Conservation (phyloP, 1,284 basidiomycete genomes). For the Cutaneotrichosporon cavernicola region DNA sequence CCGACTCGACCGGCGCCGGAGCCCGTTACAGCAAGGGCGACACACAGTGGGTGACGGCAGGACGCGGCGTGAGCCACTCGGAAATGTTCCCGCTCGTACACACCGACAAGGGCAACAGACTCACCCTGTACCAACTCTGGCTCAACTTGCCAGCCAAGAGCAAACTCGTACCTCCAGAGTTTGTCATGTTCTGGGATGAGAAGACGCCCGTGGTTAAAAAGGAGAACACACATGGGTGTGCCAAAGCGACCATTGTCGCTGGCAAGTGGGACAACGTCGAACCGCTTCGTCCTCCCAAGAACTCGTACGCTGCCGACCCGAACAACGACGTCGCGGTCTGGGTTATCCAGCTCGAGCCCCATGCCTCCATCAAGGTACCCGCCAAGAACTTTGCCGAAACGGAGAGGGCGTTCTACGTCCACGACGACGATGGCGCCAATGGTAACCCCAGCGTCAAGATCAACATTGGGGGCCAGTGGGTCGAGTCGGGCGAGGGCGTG, state of each 20-base stretch:
- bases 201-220: constrained; percentile 16
- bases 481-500: constrained; percentile 13
- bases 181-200: constrained; percentile 24
- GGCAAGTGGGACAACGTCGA: constrained; percentile 20
- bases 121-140: constrained; percentile 26
- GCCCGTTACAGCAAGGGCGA: constrained; percentile 61
- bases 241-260: constrained; percentile 16
- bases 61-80: constrained; percentile 65
- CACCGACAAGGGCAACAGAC: constrained; percentile 13
- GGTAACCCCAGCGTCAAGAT: constrained; percentile 8
- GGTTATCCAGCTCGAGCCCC: constrained; percentile 22
- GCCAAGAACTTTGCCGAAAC: constrained; percentile 16
- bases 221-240: constrained; percentile 15
- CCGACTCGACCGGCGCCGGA: constrained; percentile 23
- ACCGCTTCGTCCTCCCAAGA: constrained; percentile 14
- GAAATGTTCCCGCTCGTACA: constrained; percentile 62
- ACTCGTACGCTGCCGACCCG: constrained; percentile 21
- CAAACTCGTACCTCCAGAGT: constrained; percentile 20
- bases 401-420: constrained; percentile 23
- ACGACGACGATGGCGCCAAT: constrained; percentile 8
- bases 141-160: constrained; percentile 22
- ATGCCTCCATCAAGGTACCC: constrained; percentile 20
- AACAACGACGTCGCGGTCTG: constrained; percentile 22
- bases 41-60: constrained; percentile 93
- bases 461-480: constrained; percentile 18